Evolutionary conservation across 441 rosid genomes (phyloP).

Genomic region (Populus tomentosa): DNA sequence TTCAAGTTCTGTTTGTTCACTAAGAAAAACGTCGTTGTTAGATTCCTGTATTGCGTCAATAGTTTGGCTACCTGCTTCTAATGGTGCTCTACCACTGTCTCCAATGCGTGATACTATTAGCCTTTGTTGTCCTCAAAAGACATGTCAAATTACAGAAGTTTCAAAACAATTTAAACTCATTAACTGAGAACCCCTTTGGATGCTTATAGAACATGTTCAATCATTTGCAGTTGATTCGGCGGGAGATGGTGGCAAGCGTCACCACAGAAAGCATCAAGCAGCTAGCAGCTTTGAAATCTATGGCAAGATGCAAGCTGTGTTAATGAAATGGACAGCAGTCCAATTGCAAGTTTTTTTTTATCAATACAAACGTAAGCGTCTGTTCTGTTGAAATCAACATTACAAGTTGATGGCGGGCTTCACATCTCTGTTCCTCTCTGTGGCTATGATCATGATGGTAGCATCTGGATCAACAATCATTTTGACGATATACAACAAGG

Average conservation of each 20-base stretch:
- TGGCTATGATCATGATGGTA: constrained; percentile 14
- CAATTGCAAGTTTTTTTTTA: constrained; percentile 21
- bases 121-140: constrained; percentile 49
- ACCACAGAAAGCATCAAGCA: constrained; percentile 42
- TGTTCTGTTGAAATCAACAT: neutral
- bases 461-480: constrained; percentile 18
- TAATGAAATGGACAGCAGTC: constrained; percentile 34
- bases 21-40: neutral
- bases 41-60: constrained; percentile 22
- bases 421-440: constrained; percentile 17
- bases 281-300: constrained; percentile 45
- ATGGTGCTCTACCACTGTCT: constrained; percentile 58
- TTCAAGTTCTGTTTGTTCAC: no score
- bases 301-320: constrained; percentile 42
- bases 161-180: neutral
- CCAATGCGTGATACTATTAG: constrained; percentile 57
- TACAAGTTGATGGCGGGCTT: constrained; percentile 10
- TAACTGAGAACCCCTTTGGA: neutral
- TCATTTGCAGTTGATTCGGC: constrained; percentile 31
- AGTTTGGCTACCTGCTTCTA: constrained; percentile 56
- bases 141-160: constrained; percentile 27
- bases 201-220: neutral
- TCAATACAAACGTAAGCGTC: neutral
- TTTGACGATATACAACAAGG: constrained; percentile 12
- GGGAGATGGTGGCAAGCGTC: constrained; percentile 40